Percentiles rank a stretch among this genome's conserved stretches.
Conservation (phyloP, 306 rosid genomes). For the Medicago arabica region DNA sequence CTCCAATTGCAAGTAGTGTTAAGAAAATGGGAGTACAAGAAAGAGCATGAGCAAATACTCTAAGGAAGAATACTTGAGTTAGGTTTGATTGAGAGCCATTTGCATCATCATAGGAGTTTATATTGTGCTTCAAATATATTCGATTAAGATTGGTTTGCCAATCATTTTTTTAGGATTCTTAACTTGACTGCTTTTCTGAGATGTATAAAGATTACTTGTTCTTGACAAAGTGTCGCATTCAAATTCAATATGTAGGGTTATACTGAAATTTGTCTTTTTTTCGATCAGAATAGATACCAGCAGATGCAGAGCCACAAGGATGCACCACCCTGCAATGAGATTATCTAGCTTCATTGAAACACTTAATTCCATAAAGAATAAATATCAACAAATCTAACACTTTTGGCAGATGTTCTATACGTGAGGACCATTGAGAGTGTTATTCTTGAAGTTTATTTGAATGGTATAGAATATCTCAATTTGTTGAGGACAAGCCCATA, state of each 20-base stretch:
- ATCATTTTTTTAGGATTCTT: neutral
- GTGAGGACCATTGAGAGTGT: too few species aligned
- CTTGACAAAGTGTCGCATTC: neutral
- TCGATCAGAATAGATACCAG: neutral
- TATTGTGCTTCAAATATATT: neutral
- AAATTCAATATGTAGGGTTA: neutral
- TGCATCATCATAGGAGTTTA: neutral
- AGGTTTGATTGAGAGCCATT: neutral
- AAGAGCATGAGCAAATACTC: conserved; percentile 6
- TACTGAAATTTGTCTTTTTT: neutral
- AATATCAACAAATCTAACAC: too few species aligned
- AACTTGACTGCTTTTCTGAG: neutral
- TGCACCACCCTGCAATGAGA: neutral
- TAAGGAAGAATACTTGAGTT: conserved; percentile 25
- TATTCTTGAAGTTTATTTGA: conserved; percentile 11
- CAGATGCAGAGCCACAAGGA: neutral
- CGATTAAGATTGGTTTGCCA: neutral
- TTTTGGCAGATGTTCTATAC: too few species aligned
- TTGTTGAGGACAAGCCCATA: conserved; percentile 24
- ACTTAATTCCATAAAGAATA: too few species aligned
- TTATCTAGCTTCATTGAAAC: neutral
- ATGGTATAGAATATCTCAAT: conserved; percentile 37
- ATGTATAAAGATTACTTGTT: neutral
- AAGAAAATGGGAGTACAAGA: neutral
- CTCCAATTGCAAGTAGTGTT: neutral